Conservation (phyloP, 2,329 filamentous ascomycete species). For the Cytospora paraplurivora region DNA sequence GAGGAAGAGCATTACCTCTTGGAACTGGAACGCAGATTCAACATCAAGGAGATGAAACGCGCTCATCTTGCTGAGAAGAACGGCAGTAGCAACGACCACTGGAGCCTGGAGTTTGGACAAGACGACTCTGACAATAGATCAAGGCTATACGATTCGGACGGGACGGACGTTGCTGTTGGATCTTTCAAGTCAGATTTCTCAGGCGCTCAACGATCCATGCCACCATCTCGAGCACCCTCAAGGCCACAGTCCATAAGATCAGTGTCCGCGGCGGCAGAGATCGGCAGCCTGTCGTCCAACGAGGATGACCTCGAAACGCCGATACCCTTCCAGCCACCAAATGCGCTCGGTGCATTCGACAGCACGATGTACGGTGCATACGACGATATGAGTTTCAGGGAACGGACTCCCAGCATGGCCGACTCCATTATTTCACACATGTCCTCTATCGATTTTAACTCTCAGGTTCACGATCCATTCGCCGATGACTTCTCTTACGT, state of each 20-base stretch:
- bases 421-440: slow-evolving; percentile 74
- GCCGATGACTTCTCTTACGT: slow-evolving; percentile 92
- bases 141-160: slow-evolving; percentile 47
- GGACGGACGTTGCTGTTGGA: slow-evolving; percentile 40
- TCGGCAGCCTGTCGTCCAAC: slow-evolving; percentile 40
- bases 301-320: slow-evolving; percentile 60
- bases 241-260: slow-evolving; percentile 51
- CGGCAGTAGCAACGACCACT: slow-evolving; percentile 62
- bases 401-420: slow-evolving; percentile 77
- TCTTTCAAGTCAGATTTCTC: slow-evolving; percentile 42
- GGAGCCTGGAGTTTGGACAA: slow-evolving; percentile 80
- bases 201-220: slow-evolving; percentile 43
- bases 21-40: slow-evolving; percentile 60
- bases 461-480: slow-evolving; percentile 63
- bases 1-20: slow-evolving; percentile 64
- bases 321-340: slow-evolving; percentile 54
- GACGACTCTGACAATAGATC: slow-evolving; percentile 46
- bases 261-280: slow-evolving; percentile 38
- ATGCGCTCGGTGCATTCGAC: slow-evolving; percentile 64
- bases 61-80: slow-evolving; percentile 54
- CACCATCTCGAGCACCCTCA: slow-evolving; percentile 51
- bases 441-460: slow-evolving; percentile 64
- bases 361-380: slow-evolving; percentile 79
- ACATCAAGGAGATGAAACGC: slow-evolving; percentile 58
- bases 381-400: slow-evolving; percentile 60